These are phyloP conservation scores for Cutaneotrichosporon dermatis DNA, from an alignment of 1,284 basidiomycete genomes.

Conservation along the genomic window DNA sequence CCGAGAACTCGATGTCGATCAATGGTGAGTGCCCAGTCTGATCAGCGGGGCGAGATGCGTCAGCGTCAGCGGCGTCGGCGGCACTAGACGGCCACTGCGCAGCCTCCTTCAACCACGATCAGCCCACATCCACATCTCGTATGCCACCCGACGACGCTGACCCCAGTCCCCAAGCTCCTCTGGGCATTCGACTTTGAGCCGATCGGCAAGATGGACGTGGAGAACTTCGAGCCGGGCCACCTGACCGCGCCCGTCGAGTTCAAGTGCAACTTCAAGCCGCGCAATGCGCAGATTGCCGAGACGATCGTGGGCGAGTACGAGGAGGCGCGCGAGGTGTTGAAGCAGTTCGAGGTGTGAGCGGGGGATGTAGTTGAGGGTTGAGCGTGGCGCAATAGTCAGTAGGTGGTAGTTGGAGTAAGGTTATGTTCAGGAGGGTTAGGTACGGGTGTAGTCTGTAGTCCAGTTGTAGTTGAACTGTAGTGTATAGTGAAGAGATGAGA, in stretches of 20 bases:
- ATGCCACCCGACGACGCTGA: neutral
- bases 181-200: constrained; percentile 15
- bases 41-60: no score
- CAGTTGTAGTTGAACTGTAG: no score
- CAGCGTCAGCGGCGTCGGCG: no score
- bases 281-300: constrained; percentile 5
- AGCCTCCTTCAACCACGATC: neutral
- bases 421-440: no score
- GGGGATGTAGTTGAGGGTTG: no score
- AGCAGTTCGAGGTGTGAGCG: constrained; percentile 11
- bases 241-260: constrained; percentile 12
- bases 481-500: no score
- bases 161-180: constrained; percentile 8
- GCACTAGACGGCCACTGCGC: no score
- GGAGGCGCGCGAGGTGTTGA: constrained; percentile 3
- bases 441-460: no score
- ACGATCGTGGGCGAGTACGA: constrained; percentile 10
- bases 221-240: constrained; percentile 13
- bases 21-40: constrained; percentile 1
- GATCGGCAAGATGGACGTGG: constrained; percentile 3
- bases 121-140: no score
- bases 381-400: no score
- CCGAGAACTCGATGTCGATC: constrained; percentile 14
- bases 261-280: constrained; percentile 8
- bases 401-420: no score